Evolutionary conservation across 768 basidiomycete species (phyloP).

Genomic region (Russula griseocarnosa): DNA sequence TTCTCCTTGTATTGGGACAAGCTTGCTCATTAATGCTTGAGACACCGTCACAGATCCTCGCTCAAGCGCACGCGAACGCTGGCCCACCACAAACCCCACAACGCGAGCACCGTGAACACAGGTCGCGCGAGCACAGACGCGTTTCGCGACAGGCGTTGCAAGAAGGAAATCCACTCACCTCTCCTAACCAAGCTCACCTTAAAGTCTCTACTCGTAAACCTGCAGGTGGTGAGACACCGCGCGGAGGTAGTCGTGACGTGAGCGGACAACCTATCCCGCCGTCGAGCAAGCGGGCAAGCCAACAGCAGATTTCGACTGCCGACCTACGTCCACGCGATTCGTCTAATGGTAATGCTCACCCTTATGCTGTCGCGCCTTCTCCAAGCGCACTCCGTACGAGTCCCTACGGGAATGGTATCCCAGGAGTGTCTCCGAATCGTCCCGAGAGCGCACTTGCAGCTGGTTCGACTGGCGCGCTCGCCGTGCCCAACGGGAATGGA

Average conservation of each 20-base stretch:
- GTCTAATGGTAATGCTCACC: slow-evolving; percentile 47
- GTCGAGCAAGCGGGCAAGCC: slow-evolving; percentile 62
- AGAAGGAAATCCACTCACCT: slow-evolving; percentile 56
- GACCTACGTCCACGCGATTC: slow-evolving; percentile 40
- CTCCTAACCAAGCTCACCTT: slow-evolving; percentile 62
- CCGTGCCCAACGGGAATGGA: slow-evolving; percentile 35
- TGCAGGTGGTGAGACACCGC: slow-evolving; percentile 44
- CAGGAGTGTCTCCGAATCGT: slow-evolving; percentile 33
- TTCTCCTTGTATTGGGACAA: slow-evolving; percentile 2
- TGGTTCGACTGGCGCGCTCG: slow-evolving; percentile 34
- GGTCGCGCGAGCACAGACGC: slow-evolving; percentile 46
- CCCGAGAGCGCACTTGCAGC: slow-evolving; percentile 36
- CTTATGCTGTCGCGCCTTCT: slow-evolving; percentile 65
- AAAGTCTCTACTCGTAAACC: slow-evolving; percentile 53
- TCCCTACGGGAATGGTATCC: slow-evolving; percentile 50
- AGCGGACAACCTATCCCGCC: slow-evolving; percentile 69
- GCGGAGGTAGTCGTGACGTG: slow-evolving; percentile 38
- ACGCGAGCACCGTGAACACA: slow-evolving; percentile 52
- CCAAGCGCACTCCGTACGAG: slow-evolving; percentile 52
- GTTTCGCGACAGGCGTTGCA: slow-evolving; percentile 49
- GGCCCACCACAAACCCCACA: slow-evolving; percentile 52
- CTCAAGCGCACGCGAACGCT: slow-evolving; percentile 53
- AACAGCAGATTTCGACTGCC: slow-evolving; percentile 41
- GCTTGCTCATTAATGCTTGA: slow-evolving; percentile 28
- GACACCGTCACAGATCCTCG: slow-evolving; percentile 45